These are phyloP conservation scores for Plasmodium falciparum DNA, from an alignment of 169 alveolate genomes.

Conservation along the genomic window DNA sequence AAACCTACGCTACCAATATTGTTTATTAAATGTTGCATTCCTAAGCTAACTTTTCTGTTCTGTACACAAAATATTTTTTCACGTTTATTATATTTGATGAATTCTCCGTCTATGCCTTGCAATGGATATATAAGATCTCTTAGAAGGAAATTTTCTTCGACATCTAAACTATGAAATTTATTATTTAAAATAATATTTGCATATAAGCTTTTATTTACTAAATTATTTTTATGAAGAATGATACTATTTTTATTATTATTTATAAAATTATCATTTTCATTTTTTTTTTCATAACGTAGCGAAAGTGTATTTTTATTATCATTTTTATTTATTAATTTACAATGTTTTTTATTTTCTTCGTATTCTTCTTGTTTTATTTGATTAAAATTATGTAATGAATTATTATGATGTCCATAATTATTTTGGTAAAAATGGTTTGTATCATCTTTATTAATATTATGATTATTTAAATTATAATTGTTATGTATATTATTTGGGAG, in stretches of 20 bases:
- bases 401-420: background rate
- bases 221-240: constrained; percentile 22
- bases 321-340: background rate
- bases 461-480: background rate
- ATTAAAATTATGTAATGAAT: background rate
- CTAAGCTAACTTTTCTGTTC: constrained; percentile 48
- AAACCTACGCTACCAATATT: constrained; percentile 41
- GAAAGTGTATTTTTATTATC: background rate
- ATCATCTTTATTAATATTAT: background rate
- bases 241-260: background rate
- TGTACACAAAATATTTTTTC: constrained; percentile 32
- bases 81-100: constrained; percentile 19
- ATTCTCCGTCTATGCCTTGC: constrained; percentile 71
- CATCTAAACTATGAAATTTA: constrained; percentile 39
- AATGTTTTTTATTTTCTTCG: background rate
- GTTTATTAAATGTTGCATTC: constrained; percentile 44
- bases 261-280: background rate
- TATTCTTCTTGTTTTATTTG: background rate
- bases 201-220: constrained; percentile 60
- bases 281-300: background rate
- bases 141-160: constrained; percentile 37
- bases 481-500: background rate
- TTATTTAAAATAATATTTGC: constrained; percentile 53
- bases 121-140: constrained; percentile 63
- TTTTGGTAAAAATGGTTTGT: background rate